A percentile compares a stretch with the other conserved stretches of the same genome.
Conservation (phyloP, 495 filamentous ascomycete genomes). For the Lepraria neglecta region DNA sequence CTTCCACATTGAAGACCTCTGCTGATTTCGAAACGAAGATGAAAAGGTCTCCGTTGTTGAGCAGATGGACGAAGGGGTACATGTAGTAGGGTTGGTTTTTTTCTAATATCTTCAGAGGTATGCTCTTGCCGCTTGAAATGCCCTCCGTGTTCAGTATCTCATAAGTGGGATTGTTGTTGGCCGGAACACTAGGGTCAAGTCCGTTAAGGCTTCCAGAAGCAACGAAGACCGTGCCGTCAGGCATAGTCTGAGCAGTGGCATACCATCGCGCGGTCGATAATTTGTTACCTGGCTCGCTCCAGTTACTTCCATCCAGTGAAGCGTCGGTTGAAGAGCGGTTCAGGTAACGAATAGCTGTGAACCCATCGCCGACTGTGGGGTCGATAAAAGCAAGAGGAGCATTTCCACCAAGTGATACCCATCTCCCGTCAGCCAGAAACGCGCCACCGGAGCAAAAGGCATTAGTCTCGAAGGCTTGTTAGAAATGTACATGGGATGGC, state of each 20-base stretch:
- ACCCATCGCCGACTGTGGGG: slow-evolving; percentile 53
- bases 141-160: slow-evolving; percentile 48
- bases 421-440: slow-evolving; percentile 52
- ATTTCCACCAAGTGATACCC: slow-evolving; percentile 53
- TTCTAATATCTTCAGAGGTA: slow-evolving; percentile 45
- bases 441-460: slow-evolving; percentile 57
- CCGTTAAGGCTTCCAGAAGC: slow-evolving; percentile 58
- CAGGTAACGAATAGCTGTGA: slow-evolving; percentile 51
- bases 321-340: slow-evolving; percentile 44
- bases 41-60: slow-evolving; percentile 51
- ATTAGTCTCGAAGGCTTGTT: slow-evolving; percentile 39
- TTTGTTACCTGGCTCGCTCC: slow-evolving; percentile 53
- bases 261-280: slow-evolving; percentile 53
- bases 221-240: slow-evolving; percentile 51
- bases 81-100: slow-evolving; percentile 60
- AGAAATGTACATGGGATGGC: neutral
- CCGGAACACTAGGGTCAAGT: slow-evolving; percentile 46
- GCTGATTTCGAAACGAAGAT: slow-evolving; percentile 51
- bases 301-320: slow-evolving; percentile 43
- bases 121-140: slow-evolving; percentile 38
- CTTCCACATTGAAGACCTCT: slow-evolving; percentile 48
- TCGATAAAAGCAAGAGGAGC: slow-evolving; percentile 50
- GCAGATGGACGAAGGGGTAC: slow-evolving; percentile 59
- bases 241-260: slow-evolving; percentile 51
- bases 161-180: slow-evolving; percentile 61